Evolutionary conservation across 179 eudicot genomes (phyloP), one percentile per base, ranked within the genome.

Genomic region (Corrigiola litoralis): DNA sequence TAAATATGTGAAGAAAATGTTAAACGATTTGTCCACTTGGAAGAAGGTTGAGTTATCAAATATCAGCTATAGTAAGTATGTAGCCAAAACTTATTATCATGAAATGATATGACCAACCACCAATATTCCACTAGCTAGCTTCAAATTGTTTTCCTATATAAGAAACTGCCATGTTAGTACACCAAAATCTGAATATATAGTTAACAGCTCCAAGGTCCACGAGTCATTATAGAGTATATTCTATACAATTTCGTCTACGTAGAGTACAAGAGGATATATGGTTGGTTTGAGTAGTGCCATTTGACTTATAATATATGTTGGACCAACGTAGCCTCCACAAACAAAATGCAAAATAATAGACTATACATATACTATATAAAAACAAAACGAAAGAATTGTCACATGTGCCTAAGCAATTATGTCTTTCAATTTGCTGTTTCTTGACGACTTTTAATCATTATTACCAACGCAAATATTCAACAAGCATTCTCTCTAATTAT

Each of bases 231-330:
- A n/a, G 44, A 40, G 12, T 11, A 10, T 10, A 14, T 10, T 40
- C 11, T 40, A 40, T 40, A 40, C 44, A 38, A 8, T 10, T 40
- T 8, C 14, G 3, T 40, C 14, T 40, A 1, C 2, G 11, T 40
- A 2, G 44, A 25, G 17, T 18, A 18, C 25, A 21, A 24, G 13
- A 38, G 4, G 8, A 40, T 59, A 41, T 25, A 23, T 59, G 64
- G 64, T 41, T 59, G 64, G 64, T 59, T 34, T 16, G 49, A 25
- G 36, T 49, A 49, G 24, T 49, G 31, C 29, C 28, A 47, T 17
- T 17, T 47, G 52, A 47, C 27, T 21, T 1, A n/a, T 18, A 47
- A 18, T 2, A 42, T 42, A 40, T 0, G 44, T 40, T 10, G 11
- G n/a, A 40, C 3, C 11, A 40, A 10, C 2, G 14, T 10, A 8